Percentiles rank a stretch among this genome's conserved stretches.
These are phyloP conservation scores for Trifolium repens DNA, from an alignment of 306 rosid genomes.

Conservation along the genomic window DNA sequence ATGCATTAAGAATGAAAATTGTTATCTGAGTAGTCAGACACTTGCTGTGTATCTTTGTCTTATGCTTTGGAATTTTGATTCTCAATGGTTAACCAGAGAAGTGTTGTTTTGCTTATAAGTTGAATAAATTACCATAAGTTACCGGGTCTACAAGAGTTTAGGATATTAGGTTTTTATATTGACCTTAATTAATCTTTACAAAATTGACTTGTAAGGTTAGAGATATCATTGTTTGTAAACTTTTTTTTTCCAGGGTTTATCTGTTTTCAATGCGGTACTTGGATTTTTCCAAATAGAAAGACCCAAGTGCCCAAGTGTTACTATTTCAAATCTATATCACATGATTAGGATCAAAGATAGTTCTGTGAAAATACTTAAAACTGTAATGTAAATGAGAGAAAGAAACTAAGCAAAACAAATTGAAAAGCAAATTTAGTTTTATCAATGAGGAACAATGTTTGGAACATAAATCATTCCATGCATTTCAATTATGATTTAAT, in stretches of 20 bases:
- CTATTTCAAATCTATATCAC: neutral
- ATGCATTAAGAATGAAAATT: neutral
- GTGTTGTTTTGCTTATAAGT: neutral
- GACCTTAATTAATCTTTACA: neutral
- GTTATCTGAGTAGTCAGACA: slow-evolving; percentile 3
- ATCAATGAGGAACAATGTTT: neutral
- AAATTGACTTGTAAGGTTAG: neutral
- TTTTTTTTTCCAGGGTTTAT: neutral
- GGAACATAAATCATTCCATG: neutral
- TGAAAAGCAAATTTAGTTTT: neutral
- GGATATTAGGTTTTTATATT: neutral
- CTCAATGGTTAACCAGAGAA: neutral
- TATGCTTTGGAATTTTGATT: slow-evolving; percentile 24
- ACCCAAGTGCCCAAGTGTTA: neutral
- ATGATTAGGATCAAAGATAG: neutral
- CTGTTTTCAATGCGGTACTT: neutral
- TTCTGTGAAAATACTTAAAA: neutral
- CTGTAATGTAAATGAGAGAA: neutral
- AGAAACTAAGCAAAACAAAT: neutral
- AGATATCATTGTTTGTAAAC: neutral
- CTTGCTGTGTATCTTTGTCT: neutral
- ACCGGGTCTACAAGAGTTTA: neutral
- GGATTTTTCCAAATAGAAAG: neutral
- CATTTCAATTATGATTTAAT: neutral
- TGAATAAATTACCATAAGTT: neutral